Conservation (phyloP, 371 early-diverging fungal genomes). For the Syncephalastrum contaminatum region DNA sequence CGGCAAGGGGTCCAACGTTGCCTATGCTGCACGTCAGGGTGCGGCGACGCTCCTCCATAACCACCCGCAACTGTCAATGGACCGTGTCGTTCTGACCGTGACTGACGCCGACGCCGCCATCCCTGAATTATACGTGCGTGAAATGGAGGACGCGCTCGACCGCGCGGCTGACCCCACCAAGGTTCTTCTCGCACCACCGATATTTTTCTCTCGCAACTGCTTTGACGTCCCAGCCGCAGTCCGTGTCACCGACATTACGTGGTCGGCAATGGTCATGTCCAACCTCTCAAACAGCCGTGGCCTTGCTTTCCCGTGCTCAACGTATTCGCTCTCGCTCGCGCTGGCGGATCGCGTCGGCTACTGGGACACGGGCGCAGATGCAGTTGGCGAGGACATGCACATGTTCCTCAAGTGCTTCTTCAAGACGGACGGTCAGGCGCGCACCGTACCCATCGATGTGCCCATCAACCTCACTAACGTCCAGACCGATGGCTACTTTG, state of each 20-base stretch:
- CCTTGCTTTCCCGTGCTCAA: constrained; percentile 73
- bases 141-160: constrained; percentile 40
- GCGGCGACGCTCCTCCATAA: constrained; percentile 28
- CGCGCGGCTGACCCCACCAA: constrained; percentile 42
- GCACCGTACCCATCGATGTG: constrained; percentile 67
- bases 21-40: constrained; percentile 61
- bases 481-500: constrained; percentile 59
- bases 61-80: constrained; percentile 19
- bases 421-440: constrained; percentile 65
- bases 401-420: constrained; percentile 84
- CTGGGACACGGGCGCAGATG: constrained; percentile 80
- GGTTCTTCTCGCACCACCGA: constrained; percentile 68
- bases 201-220: constrained; percentile 79
- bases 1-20: constrained; percentile 77
- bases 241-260: constrained; percentile 74
- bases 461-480: constrained; percentile 78
- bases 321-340: constrained; percentile 70
- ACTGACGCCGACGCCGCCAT: constrained; percentile 49
- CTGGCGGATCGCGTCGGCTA: constrained; percentile 69
- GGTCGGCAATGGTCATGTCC: constrained; percentile 78
- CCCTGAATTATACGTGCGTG: constrained; percentile 40
- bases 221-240: constrained; percentile 73
- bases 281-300: constrained; percentile 72
- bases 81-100: constrained; percentile 62
- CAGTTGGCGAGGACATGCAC: constrained; percentile 85